Evolutionary conservation across 2,329 filamentous ascomycete genomes (phyloP), one percentile per base, ranked within the genome.

Genomic region (Cercospora zeina): DNA sequence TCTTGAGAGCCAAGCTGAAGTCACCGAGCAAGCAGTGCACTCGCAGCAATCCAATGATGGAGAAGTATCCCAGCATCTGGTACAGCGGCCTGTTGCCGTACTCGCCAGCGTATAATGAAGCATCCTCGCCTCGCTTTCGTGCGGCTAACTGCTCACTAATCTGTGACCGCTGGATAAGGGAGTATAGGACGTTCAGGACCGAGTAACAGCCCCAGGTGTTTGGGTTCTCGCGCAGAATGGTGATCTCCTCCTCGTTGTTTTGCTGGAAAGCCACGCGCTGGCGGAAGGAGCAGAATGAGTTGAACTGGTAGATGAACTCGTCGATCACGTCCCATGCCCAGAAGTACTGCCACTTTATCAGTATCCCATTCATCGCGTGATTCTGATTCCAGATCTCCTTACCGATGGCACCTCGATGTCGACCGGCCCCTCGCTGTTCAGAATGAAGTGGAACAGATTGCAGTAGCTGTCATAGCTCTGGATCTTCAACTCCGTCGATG

Each of bases 321-420:
- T 99, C 95, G 80, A 99, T 97, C 70, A 97, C 93, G 78, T 99
- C 95, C 95, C 95, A 99, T 45, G 95, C 95, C 95, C 95, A 99
- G 83, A 93, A 97, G 82, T 96, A 96, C 91, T 97, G 62, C 39
- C n/a, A 37, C 77, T 16, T 13, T 19, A 19, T 60, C 16, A 62
- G 58, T 53, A 45, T 56, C 58, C 39, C 21, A 11, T 33, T 54
- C 36, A 42, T 27, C 50, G 58, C 50, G 64, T 39, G 37, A 19
- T 54, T 33, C 24, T 10, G 24, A 36, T 59, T n/a, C 21, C 34
- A 31, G 47, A 19, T 61, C 16, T 31, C 85, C 90, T 81, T 83
- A 97, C 93, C 77, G 93, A 96, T 71, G 95, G 95, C 68, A 93
- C 90, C 79, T 99, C 95, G 70, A 99, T 83, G 76, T 99, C 95